Evolutionary conservation across 2,329 filamentous ascomycete genomes (phyloP).

Genomic region (Colletotrichum sp.): DNA sequence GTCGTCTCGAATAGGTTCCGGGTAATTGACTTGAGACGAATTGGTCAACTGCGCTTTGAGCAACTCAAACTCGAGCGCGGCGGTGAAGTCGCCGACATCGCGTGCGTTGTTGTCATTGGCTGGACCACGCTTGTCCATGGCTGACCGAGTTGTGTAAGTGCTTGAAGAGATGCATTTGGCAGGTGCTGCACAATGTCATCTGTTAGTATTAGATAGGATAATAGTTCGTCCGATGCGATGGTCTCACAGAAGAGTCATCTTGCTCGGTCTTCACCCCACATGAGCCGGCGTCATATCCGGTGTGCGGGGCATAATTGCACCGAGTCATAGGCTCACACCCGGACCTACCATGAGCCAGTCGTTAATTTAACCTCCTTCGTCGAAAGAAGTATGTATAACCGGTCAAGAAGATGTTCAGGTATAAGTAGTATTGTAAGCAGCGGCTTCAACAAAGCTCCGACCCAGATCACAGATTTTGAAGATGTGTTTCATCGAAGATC

Average conservation of each 20-base stretch:
- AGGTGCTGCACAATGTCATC: not conserved
- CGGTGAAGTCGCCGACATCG: constrained; percentile 2
- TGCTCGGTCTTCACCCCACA: not conserved
- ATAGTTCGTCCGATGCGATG: not conserved
- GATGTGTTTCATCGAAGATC: not conserved
- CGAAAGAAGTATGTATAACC: not conserved
- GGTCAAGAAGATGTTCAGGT: not conserved
- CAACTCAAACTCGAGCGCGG: not conserved
- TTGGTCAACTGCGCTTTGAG: not conserved
- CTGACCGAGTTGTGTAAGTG: not conserved
- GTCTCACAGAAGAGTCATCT: not conserved
- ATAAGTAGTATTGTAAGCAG: not conserved
- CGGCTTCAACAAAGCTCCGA: fast-evolving
- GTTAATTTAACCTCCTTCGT: not conserved
- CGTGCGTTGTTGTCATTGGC: not conserved
- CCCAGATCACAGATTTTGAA: not conserved
- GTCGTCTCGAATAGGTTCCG: not conserved
- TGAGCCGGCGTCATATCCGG: not conserved
- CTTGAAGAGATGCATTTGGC: not conserved
- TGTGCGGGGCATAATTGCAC: not conserved
- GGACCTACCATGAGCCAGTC: not conserved
- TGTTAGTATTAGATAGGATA: not conserved
- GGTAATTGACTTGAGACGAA: not conserved
- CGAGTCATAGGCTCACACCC: not conserved
- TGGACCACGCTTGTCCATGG: constrained; percentile 1